Base-by-base conservation (phyloP, 2,329 filamentous ascomycete genomes). In the Diaporthe amygdali region DNA sequence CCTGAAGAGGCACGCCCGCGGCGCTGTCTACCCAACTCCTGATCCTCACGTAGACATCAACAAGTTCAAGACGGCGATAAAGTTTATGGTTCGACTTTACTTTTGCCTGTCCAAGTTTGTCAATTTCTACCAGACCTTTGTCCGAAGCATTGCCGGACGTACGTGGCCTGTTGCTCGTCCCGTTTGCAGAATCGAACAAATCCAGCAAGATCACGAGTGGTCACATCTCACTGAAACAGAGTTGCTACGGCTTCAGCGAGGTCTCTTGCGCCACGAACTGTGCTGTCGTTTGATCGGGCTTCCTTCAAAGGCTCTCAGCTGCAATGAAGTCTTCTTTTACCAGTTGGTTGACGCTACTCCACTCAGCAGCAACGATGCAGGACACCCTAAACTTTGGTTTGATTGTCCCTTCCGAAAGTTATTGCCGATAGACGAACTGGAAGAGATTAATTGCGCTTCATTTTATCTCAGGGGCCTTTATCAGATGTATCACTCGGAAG, bases 351-450 rank as follows among this genome's bases (percentile, higher is more conserved):
- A 9, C 46, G 4, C 1, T 25, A 2, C 46, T 14, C 12, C n/a
- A n/a, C n/a, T n/a, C n/a, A n/a, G n/a, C n/a, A n/a, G n/a, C n/a
- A n/a, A n/a, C n/a, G n/a, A n/a, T n/a, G n/a, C n/a, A n/a, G 12
- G 4, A 0, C 12, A 14, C 1, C 4, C 1, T 7, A 6, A 37
- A 0, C 1, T 25, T 55, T 55, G 52, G 52, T 5, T 32, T 2
- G 3, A 2, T 7, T 37, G 37, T 14, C 32, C n/a, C 5, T 25
- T 56, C 3, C 10, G 6, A 2, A 2, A 15, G 1, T 14, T 56
- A 6, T 14, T 61, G 0, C 37, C 37, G 2, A 5, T 44, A 12
- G 55, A 61, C 17, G 55, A 61, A 32, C 25, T n/a, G 1, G 55
- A 61, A 8, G 55, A 61, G 9, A 6, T 44, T 1, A 7, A n/a